phyloP scores from a whole-genome alignment of 768 basidiomycete species.

The Panus rudis region DNA sequence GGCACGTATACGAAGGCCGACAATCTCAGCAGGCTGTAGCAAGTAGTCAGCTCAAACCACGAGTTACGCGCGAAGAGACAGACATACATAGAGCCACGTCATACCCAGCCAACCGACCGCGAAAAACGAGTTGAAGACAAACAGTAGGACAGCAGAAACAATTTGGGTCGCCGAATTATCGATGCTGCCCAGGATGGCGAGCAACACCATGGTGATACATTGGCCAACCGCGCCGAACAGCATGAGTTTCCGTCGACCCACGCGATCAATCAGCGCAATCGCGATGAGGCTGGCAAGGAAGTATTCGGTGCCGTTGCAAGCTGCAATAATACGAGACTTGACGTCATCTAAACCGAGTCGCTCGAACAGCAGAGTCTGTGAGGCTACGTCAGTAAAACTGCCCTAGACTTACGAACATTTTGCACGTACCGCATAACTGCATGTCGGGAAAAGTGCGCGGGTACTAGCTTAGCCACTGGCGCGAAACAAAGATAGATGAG shows the following conservation, averaged over 20 bases:
- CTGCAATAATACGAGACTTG: slow-evolving; percentile 54
- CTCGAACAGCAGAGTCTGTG: slow-evolving; percentile 46
- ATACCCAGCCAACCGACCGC: slow-evolving; percentile 65
- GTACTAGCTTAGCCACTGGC: slow-evolving; percentile 3
- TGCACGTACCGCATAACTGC: slow-evolving; percentile 25
- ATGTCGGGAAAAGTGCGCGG: slow-evolving; percentile 17
- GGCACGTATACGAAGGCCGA: slow-evolving; percentile 52
- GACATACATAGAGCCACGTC: slow-evolving; percentile 61
- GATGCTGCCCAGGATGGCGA: slow-evolving; percentile 50
- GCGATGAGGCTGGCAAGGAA: slow-evolving; percentile 66
- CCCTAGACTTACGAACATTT: background rate
- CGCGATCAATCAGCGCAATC: slow-evolving; percentile 63
- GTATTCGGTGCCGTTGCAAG: slow-evolving; percentile 67
- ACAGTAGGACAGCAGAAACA: slow-evolving; percentile 47
- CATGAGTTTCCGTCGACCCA: slow-evolving; percentile 69
- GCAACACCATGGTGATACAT: slow-evolving; percentile 49
- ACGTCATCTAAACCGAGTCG: slow-evolving; percentile 51
- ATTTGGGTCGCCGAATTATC: slow-evolving; percentile 41
- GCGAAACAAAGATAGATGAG: slow-evolving; percentile 7
- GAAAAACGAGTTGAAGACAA: slow-evolving; percentile 70
- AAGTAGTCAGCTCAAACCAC: background rate
- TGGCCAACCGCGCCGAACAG: slow-evolving; percentile 62
- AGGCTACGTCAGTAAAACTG: background rate
- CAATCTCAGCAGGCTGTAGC: slow-evolving; percentile 55
- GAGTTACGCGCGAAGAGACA: background rate